Percentiles rank a stretch among this genome's conserved stretches.
These are phyloP conservation scores for Lithohypha guttulata DNA, from an alignment of 2,329 filamentous ascomycete species.

Conservation along the genomic window DNA sequence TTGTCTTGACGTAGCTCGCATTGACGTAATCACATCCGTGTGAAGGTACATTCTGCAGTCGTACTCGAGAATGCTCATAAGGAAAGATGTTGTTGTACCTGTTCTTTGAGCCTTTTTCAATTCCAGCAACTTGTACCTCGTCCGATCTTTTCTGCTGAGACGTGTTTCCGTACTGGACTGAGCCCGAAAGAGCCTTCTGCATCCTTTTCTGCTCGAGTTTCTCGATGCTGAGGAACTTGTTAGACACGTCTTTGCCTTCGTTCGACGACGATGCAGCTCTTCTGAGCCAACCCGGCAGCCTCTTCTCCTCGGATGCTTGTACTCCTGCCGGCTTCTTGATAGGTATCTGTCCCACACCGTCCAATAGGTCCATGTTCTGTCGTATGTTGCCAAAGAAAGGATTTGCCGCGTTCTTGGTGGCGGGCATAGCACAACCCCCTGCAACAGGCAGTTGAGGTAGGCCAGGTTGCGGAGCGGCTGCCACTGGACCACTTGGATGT, in stretches of 20 bases:
- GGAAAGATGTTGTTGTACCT: slow-evolving; percentile 97
- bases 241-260: slow-evolving; percentile 67
- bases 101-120: slow-evolving; percentile 92
- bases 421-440: slow-evolving; percentile 75
- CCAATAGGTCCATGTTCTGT: slow-evolving; percentile 90
- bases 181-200: slow-evolving; percentile 62
- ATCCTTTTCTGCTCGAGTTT: slow-evolving; percentile 81
- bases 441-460: slow-evolving; percentile 64
- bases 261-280: slow-evolving; percentile 56
- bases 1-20: slow-evolving; percentile 72
- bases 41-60: slow-evolving; percentile 54
- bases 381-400: slow-evolving; percentile 95
- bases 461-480: slow-evolving; percentile 42
- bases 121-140: slow-evolving; percentile 68
- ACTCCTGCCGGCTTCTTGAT: slow-evolving; percentile 48
- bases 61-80: slow-evolving; percentile 86
- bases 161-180: slow-evolving; percentile 46
- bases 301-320: slow-evolving; percentile 35
- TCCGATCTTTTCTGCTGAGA: slow-evolving; percentile 28
- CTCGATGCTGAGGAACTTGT: slow-evolving; percentile 77
- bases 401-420: slow-evolving; percentile 56
- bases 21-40: slow-evolving; percentile 90
- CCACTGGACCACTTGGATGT: slow-evolving; percentile 28
- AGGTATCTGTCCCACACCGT: slow-evolving; percentile 74
- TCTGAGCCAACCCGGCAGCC: slow-evolving; percentile 67